These are phyloP conservation scores for Murraya paniculata DNA, from an alignment of 345 rosid genomes.

Conservation along the genomic window DNA sequence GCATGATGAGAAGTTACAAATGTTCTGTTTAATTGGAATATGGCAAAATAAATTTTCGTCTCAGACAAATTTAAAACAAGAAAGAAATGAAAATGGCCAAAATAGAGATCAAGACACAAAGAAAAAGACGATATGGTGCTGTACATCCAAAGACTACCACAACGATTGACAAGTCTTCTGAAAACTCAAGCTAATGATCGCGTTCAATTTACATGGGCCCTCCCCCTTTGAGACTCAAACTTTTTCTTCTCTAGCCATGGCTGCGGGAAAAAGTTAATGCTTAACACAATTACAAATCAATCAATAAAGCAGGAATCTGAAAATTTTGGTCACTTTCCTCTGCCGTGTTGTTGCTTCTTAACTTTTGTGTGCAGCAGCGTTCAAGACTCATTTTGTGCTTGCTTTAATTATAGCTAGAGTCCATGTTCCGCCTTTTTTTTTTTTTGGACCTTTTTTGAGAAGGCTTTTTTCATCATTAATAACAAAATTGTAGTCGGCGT, in stretches of 20 bases:
- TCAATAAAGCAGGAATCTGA: not conserved
- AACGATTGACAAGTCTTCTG: not conserved
- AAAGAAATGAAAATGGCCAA: not conserved
- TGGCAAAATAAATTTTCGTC: not conserved
- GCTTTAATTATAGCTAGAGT: not conserved
- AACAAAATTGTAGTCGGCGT: not conserved
- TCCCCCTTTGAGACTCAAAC: not conserved
- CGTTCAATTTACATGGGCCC: not conserved
- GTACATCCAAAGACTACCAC: not conserved
- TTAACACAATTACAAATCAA: not conserved
- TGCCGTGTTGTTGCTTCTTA: not conserved
- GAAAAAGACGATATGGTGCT: not conserved
- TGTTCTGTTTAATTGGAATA: not conserved
- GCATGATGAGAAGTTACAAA: not conserved
- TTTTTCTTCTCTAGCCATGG: not conserved
- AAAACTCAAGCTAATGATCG: conserved; percentile 4
- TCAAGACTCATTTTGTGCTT: not conserved
- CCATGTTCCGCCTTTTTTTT: not conserved
- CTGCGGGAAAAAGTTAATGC: not conserved
- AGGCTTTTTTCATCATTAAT: not conserved
- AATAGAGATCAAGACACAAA: not conserved
- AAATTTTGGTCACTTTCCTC: not conserved
- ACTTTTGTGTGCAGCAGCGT: not conserved
- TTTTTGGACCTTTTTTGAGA: not conserved
- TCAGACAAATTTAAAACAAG: not conserved